Base-by-base conservation (phyloP, 2,329 filamentous ascomycete species). In the Microsporum audouinii region DNA sequence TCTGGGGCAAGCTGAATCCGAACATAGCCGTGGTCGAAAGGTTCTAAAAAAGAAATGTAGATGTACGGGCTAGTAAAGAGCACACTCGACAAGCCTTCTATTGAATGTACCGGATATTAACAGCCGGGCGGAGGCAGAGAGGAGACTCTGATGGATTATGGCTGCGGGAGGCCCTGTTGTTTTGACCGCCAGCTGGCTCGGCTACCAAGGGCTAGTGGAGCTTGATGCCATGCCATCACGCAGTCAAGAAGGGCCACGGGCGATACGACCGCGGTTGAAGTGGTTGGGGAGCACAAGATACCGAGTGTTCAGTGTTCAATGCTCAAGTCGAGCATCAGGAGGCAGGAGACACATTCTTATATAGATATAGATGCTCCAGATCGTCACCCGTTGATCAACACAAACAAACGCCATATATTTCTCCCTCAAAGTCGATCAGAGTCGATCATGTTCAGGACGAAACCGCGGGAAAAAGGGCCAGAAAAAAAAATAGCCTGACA, bases 181-280 rank as follows among this genome's bases (percentile, higher is more conserved):
- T 12, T 53, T 34, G 51, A 36, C 5, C 51, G 29, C 51, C 51
- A 55, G 51, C 31, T 55, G 51, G 17, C 51, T 36, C 51, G 51
- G 51, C 51, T 55, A 55, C 51, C 51, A 33, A 55, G 51, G 51
- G 51, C 51, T 55, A 36, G 51, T 55, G 51, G 51, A 55, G 51
- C 51, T 34, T 23, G 51, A 55, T 29, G 36, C 51, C 31, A 55
- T 55, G 51, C n/a, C 14, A 14, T 36, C 10, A 6, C 29, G 49
- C 3, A 23, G n/a, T 36, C 51, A 34, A n/a, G 14, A 34, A 34
- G n/a, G 10, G 31, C 33, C 31, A 34, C 12, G 7, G 23, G 23
- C 23, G 23, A 49, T 39, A 39, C 38, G 38, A 47, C 10, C 4
- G 5, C n/a, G 4, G 23, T 14, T 4, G 6, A 47, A 23, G 43